Percentiles rank a stretch among this genome's conserved stretches.
Evolutionary conservation across 163 green algal genomes (phyloP).

Genomic region (Scenedesmus sp.): DNA sequence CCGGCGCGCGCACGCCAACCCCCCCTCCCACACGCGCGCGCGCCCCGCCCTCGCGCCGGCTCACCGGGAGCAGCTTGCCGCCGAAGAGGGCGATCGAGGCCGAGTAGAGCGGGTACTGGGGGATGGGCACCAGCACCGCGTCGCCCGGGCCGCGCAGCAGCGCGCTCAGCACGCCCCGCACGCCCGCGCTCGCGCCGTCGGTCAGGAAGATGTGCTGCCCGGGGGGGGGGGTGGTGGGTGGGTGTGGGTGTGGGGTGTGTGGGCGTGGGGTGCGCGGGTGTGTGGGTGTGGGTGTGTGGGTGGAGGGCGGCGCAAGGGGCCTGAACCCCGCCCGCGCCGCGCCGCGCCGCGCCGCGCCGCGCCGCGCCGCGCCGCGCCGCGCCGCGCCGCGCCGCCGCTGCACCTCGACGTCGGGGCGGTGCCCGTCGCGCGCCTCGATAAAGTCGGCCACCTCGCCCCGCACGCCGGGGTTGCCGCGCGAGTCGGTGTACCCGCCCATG

Average conservation of each 20-base stretch:
- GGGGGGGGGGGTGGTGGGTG: too few species aligned
- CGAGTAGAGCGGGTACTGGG: slow-evolving; percentile 85
- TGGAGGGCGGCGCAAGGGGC: too few species aligned
- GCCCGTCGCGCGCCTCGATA: slow-evolving; percentile 72
- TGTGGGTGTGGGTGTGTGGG: too few species aligned
- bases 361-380: too few species aligned
- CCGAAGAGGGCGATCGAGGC: slow-evolving; percentile 59
- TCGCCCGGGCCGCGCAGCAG: slow-evolving; percentile 82
- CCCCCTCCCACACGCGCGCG: too few species aligned
- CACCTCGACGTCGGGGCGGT: slow-evolving; percentile 30
- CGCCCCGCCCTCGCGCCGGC: too few species aligned
- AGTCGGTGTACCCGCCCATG: slow-evolving; percentile 87
- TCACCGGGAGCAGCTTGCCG: neutral
- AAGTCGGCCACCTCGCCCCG: slow-evolving; percentile 86
- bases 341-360: too few species aligned
- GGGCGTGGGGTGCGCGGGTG: too few species aligned
- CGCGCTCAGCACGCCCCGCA: slow-evolving; percentile 79
- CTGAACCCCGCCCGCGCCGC: too few species aligned
- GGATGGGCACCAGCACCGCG: slow-evolving; percentile 81
- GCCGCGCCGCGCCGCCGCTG: neutral
- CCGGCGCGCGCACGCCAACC: too few species aligned
- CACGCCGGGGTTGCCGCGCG: slow-evolving; percentile 73
- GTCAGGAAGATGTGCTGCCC: slow-evolving; percentile 95
- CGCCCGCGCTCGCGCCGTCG: slow-evolving; percentile 81
- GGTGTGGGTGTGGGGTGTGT: too few species aligned